These are phyloP conservation scores for Zostera marina DNA, from an alignment of 116 monocot genomes.

Conservation along the genomic window DNA sequence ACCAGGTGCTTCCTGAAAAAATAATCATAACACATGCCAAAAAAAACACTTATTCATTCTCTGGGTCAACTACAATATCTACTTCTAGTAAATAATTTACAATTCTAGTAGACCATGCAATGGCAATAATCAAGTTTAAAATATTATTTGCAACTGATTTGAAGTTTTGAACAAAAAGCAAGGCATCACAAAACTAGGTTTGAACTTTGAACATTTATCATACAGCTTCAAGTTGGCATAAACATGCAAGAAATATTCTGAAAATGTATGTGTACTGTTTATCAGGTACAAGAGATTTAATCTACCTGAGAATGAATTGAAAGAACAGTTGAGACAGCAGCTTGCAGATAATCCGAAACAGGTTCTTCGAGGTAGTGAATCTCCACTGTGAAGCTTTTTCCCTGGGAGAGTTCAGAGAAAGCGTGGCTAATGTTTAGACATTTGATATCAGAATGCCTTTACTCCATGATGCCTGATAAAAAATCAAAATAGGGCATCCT, in stretches of 20 bases:
- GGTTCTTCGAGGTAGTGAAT: slow-evolving; percentile 74
- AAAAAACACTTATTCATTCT: neutral
- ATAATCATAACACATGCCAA: no score
- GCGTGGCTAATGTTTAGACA: neutral
- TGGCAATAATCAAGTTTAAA: neutral
- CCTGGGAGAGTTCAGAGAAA: slow-evolving; percentile 30
- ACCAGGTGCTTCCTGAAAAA: slow-evolving; percentile 60
- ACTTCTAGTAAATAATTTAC: no score
- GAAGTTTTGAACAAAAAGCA: neutral
- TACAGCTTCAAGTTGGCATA: neutral
- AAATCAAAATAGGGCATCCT: neutral
- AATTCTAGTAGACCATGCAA: neutral
- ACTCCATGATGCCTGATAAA: slow-evolving; percentile 2
- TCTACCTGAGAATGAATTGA: slow-evolving; percentile 67
- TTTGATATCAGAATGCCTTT: neutral
- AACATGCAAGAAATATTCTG: neutral
- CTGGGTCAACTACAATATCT: no score
- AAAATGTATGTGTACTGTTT: neutral
- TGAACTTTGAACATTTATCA: neutral
- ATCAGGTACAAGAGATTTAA: neutral
- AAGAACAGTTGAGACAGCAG: slow-evolving; percentile 66
- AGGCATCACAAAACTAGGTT: neutral
- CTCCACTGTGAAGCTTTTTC: slow-evolving; percentile 75
- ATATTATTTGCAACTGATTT: neutral
- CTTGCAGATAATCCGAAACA: slow-evolving; percentile 69